A percentile compares a stretch with the other conserved stretches of the same genome.
These are phyloP conservation scores for Stagonosporopsis cucurbitacearum DNA, from an alignment of 2,329 filamentous ascomycete species.

Conservation along the genomic window DNA sequence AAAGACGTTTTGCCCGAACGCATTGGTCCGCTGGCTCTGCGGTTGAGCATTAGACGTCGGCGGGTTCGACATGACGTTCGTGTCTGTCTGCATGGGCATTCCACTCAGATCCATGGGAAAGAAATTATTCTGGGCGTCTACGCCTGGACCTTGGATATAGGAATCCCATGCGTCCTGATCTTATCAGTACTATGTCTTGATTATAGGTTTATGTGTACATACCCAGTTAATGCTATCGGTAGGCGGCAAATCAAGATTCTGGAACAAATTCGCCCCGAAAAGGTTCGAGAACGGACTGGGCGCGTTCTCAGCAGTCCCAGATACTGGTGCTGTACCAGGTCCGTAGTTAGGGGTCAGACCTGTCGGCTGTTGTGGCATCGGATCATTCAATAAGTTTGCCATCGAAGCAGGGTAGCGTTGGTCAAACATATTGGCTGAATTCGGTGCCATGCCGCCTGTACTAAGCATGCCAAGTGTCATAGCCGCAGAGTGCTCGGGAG, in stretches of 20 bases:
- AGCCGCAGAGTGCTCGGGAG: conserved; percentile 68
- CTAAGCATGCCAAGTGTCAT: conserved; percentile 75
- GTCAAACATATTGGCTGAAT: conserved; percentile 51
- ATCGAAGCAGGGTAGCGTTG: conserved; percentile 49
- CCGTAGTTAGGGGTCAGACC: conserved; percentile 45
- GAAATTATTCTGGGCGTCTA: conserved; percentile 51
- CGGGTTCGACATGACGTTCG: conserved; percentile 26
- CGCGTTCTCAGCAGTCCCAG: conserved; percentile 47
- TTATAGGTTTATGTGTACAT: conserved; percentile 39
- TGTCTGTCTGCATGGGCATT: conserved; percentile 44
- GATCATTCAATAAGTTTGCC: conserved; percentile 48
- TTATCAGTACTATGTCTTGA: conserved; percentile 16
- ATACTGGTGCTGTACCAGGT: conserved; percentile 42
- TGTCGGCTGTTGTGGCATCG: conserved; percentile 38
- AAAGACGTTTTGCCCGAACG: conserved; percentile 46
- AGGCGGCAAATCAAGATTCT: conserved; percentile 61
- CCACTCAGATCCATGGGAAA: conserved; percentile 53
- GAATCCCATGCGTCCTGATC: conserved; percentile 68
- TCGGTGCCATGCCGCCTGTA: conserved; percentile 65
- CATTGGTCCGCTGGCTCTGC: conserved; percentile 34
- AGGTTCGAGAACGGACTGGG: conserved; percentile 62
- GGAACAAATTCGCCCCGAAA: conserved; percentile 57
- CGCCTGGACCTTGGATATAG: conserved; percentile 67
- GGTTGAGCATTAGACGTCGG: conserved; percentile 23
- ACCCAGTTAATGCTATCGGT: conserved; percentile 67